Evolutionary conservation across 345 rosid species (phyloP).

Genomic region (Pistacia integerrima): DNA sequence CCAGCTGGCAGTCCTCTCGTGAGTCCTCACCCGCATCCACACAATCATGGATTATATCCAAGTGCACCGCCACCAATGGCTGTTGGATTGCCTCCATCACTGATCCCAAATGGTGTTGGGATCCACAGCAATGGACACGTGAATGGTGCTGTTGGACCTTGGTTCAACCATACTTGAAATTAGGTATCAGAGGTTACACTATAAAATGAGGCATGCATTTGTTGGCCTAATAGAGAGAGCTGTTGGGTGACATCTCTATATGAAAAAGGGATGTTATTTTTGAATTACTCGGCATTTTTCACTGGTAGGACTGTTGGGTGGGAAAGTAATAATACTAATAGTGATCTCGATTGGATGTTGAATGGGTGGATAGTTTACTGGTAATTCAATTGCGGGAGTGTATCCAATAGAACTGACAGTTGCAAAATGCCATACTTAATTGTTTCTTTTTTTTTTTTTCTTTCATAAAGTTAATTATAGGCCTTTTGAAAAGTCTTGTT

Average conservation of each 20-base stretch:
- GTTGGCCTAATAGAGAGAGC: slow-evolving; percentile 12
- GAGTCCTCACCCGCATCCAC: slow-evolving; percentile 57
- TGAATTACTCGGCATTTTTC: slow-evolving; percentile 37
- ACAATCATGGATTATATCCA: slow-evolving; percentile 69
- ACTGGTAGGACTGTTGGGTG: slow-evolving; percentile 39
- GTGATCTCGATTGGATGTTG: slow-evolving; percentile 20
- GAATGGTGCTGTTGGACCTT: slow-evolving; percentile 74
- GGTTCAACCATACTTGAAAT: slow-evolving; percentile 72
- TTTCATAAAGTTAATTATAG: slow-evolving; percentile 19
- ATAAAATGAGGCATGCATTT: slow-evolving; percentile 21
- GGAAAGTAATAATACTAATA: slow-evolving; percentile 24
- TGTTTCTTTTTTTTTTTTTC: background rate
- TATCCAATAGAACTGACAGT: slow-evolving; percentile 49
- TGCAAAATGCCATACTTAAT: slow-evolving; percentile 41
- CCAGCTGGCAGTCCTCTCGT: slow-evolving; percentile 71
- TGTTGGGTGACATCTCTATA: slow-evolving; percentile 25
- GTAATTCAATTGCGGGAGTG: slow-evolving; percentile 12
- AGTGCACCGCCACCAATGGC: slow-evolving; percentile 73
- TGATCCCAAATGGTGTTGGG: slow-evolving; percentile 71
- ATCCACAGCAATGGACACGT: slow-evolving; percentile 81
- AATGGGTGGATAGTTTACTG: slow-evolving; percentile 14
- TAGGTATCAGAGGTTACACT: background rate
- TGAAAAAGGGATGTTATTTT: slow-evolving; percentile 25
- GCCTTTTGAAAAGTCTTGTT: slow-evolving; percentile 14
- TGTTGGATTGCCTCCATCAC: slow-evolving; percentile 63